phyloP scores from a whole-genome alignment of 495 filamentous ascomycete species.

The Cudoniella acicularis region DNA sequence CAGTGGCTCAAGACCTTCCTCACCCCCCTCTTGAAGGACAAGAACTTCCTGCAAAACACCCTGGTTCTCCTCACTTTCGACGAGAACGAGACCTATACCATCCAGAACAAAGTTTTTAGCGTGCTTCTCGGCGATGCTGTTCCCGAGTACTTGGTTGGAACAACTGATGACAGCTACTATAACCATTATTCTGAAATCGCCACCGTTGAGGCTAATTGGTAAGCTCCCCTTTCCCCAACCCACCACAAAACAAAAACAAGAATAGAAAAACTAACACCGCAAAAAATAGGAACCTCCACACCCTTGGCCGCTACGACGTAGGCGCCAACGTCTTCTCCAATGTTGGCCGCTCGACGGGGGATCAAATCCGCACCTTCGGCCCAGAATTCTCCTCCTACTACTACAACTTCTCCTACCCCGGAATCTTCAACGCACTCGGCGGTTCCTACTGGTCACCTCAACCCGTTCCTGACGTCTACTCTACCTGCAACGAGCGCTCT shows the following conservation, averaged over 20 bases:
- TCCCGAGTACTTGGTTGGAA: slow-evolving; percentile 52
- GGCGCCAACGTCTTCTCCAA: slow-evolving; percentile 50
- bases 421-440: slow-evolving; percentile 34
- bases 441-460: slow-evolving; percentile 29
- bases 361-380: slow-evolving; percentile 29
- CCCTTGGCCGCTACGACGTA: slow-evolving; percentile 45
- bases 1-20: slow-evolving; percentile 57
- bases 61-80: slow-evolving; percentile 67
- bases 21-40: slow-evolving; percentile 56
- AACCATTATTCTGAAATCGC: slow-evolving; percentile 68
- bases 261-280: too few relatives aligned
- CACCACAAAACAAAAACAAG: not conserved
- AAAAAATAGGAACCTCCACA: slow-evolving; percentile 28
- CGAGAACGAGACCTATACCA: slow-evolving; percentile 54
- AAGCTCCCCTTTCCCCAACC: not conserved
- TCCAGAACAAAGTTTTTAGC: slow-evolving; percentile 55
- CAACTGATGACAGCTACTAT: slow-evolving; percentile 63
- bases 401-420: slow-evolving; percentile 47
- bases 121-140: slow-evolving; percentile 66
- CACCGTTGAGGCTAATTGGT: slow-evolving; percentile 60
- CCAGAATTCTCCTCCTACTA: slow-evolving; percentile 25
- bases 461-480: slow-evolving; percentile 20
- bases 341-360: slow-evolving; percentile 41
- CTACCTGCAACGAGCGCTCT: slow-evolving; percentile 32
- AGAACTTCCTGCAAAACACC: slow-evolving; percentile 65